These are phyloP conservation scores for Russula olivacea DNA, from an alignment of 768 basidiomycete genomes.

Conservation along the genomic window DNA sequence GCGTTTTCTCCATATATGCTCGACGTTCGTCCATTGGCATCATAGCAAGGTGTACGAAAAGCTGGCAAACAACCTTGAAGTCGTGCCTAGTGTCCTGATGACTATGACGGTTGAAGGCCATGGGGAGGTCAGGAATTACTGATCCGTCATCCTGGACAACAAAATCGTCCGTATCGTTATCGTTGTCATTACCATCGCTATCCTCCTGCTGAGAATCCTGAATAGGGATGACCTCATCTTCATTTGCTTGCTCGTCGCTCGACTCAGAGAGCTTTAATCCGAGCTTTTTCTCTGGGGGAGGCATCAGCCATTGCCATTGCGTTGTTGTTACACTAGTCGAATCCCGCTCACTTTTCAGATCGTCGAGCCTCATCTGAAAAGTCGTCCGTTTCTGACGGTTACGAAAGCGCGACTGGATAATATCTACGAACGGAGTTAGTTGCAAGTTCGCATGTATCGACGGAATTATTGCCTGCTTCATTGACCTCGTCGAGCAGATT, in stretches of 20 bases:
- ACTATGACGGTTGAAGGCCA: constrained; percentile 73
- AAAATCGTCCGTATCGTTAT: constrained; percentile 47
- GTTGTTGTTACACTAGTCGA: neutral
- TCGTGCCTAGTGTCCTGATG: constrained; percentile 72
- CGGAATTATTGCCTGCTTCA: constrained; percentile 44
- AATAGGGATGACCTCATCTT: constrained; percentile 30
- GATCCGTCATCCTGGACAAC: constrained; percentile 50
- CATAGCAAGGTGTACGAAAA: constrained; percentile 78
- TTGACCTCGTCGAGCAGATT: constrained; percentile 49
- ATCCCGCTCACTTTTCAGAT: constrained; percentile 51
- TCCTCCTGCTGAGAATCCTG: constrained; percentile 26
- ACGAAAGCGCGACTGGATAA: constrained; percentile 60
- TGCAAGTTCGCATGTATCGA: constrained; percentile 2
- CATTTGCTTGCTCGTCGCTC: constrained; percentile 25
- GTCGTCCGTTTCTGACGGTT: constrained; percentile 50
- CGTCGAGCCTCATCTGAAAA: constrained; percentile 62
- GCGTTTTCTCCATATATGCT: constrained; percentile 47
- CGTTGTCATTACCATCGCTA: constrained; percentile 32
- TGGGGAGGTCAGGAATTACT: constrained; percentile 48
- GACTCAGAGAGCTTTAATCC: constrained; percentile 23
- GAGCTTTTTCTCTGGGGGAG: constrained; percentile 10
- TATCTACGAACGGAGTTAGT: constrained; percentile 37
- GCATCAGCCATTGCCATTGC: neutral
- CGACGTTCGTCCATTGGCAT: constrained; percentile 46
- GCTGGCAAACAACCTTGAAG: constrained; percentile 84